Evolutionary conservation across 2,329 filamentous ascomycete genomes (phyloP).

Genomic region (Cladobotryum mycophilum): DNA sequence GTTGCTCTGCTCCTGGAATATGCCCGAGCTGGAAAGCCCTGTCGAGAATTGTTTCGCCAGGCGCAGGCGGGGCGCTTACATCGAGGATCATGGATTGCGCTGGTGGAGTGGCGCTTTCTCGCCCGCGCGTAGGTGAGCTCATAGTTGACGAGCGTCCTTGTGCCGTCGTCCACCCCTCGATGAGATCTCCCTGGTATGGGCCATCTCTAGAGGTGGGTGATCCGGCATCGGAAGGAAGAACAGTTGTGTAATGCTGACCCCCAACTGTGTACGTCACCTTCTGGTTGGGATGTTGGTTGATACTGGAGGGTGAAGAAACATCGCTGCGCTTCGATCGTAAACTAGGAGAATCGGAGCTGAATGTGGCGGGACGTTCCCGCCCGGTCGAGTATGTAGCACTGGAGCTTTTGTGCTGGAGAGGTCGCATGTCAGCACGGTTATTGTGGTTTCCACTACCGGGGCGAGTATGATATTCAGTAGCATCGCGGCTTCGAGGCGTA

Average conservation of each 20-base stretch:
- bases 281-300: slow-evolving; percentile 33
- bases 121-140: slow-evolving; percentile 49
- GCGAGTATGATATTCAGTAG: slow-evolving; percentile 35
- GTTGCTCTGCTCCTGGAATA: slow-evolving; percentile 54
- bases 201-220: slow-evolving; percentile 45
- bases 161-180: slow-evolving; percentile 55
- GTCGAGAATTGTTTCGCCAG: slow-evolving; percentile 61
- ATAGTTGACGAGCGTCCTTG: slow-evolving; percentile 54
- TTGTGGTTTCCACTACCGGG: slow-evolving; percentile 38
- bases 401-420: slow-evolving; percentile 43
- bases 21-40: slow-evolving; percentile 57
- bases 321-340: slow-evolving; percentile 58
- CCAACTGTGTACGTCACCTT: slow-evolving; percentile 34
- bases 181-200: slow-evolving; percentile 49
- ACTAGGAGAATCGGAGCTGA: slow-evolving; percentile 54
- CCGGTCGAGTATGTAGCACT: slow-evolving; percentile 42
- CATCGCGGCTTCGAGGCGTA: slow-evolving; percentile 34
- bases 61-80: slow-evolving; percentile 45
- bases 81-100: slow-evolving; percentile 32
- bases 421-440: slow-evolving; percentile 25
- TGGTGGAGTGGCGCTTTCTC: slow-evolving; percentile 50
- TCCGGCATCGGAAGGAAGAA: slow-evolving; percentile 49
- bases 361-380: slow-evolving; percentile 44
- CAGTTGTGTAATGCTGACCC: slow-evolving; percentile 44
- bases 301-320: slow-evolving; percentile 52